These are phyloP conservation scores for Hordeum vulgare DNA, from an alignment of 176 grass and related monocot species.

Conservation along the genomic window MorexV3_pseudomolecules_assembly NC_058520.1:417436358-417436857, in stretches of 20 bases:
- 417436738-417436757: background rate
- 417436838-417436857: background rate
- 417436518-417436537: conserved; percentile 66
- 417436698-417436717: background rate
- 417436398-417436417: conserved; percentile 40
- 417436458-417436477: conserved; percentile 53
- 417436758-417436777: background rate
- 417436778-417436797: background rate
- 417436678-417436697: background rate
- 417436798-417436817: background rate
- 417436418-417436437: background rate
- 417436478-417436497: conserved; percentile 98
- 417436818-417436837: background rate
- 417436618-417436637: conserved; percentile 45
- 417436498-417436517: conserved; percentile 94
- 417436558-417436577: conserved; percentile 93
- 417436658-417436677: background rate
- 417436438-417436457: conserved; percentile 41
- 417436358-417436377: conserved; percentile 57
- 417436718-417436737: background rate
- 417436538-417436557: conserved; percentile 78
- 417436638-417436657: conserved; percentile 14
- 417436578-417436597: conserved; percentile 65
- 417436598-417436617: conserved; percentile 90
- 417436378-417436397: conserved; percentile 39